Base-by-base conservation (phyloP, 441 rosid genomes). In the Iberis amara region DNA sequence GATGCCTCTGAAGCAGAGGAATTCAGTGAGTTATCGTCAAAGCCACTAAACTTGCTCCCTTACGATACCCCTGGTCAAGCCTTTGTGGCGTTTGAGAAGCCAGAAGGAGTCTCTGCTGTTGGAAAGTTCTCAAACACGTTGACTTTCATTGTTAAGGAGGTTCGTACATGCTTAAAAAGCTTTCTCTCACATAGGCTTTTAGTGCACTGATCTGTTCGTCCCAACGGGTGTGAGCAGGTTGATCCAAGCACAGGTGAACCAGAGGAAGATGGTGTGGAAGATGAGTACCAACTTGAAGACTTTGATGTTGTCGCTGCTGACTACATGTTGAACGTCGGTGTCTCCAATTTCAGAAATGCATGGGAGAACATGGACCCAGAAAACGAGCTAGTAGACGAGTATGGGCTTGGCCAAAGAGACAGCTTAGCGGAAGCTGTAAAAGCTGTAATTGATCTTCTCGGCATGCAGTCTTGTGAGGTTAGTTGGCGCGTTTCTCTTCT, bases 381-480 rank as follows among this genome's bases (percentile, higher is more conserved):
- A 39, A 68, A 39, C 55, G 99, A 89, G 75, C 86, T 67, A n/a
- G 81, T 84, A 10, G 96, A 89, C 55, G 99, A 92, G 64, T 92
- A 92, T 45, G 99, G 92, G 30, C 94, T 89, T 61, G 99, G 97
- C 50, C 80, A 82, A 35, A 86, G 96, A 73, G 99, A 89, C 37
- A 84, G 83, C 59, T 75, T 89, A 69, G 70, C 72, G 12, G 99
- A 89, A 65, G 92, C 97, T 55, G 83, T 86, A 36, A 79, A 59
- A 56, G 82, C 96, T 41, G 99, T 86, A 60, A 77, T 77, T 53
- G 68, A 64, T 68, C 99, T 92, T 77, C 94, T 92, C 24, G 99
- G 99, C 74, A 81, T 92, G 99, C 97, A 86, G 71, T 83, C 96
- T 7, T 92, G 97, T 42, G 99, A 92, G 96, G 98, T 85, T 50